phyloP scores from a whole-genome alignment of 345 rosid genomes.

The Kandelia obovata region DNA sequence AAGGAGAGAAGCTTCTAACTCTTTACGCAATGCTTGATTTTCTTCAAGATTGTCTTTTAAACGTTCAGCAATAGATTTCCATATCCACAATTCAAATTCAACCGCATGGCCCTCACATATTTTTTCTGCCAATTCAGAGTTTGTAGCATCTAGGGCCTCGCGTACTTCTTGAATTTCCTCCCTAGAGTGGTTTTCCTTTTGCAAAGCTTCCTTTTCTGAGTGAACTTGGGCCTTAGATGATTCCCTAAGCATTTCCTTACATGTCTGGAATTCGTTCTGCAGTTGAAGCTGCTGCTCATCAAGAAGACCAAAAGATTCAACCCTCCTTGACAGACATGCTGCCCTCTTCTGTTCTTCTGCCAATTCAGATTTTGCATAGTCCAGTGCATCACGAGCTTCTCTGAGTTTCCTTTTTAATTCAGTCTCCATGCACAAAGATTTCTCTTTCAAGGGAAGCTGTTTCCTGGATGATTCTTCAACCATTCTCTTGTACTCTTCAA shows the following conservation, averaged over 20 bases:
- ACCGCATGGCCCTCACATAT: background rate
- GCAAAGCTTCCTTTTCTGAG: background rate
- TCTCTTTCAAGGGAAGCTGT: background rate
- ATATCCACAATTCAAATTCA: conserved; percentile 6
- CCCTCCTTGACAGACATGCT: background rate
- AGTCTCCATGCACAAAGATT: background rate
- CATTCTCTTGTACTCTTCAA: background rate
- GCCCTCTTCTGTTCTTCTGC: background rate
- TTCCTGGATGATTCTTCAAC: background rate
- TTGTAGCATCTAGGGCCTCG: background rate
- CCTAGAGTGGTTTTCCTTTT: background rate
- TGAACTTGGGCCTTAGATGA: background rate
- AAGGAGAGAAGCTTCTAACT: conserved; percentile 4
- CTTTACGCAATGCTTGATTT: background rate
- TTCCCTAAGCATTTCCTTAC: background rate
- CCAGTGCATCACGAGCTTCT: conserved; percentile 4
- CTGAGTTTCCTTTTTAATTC: background rate
- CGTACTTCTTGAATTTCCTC: background rate
- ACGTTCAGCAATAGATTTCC: conserved; percentile 1
- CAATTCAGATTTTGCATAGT: background rate
- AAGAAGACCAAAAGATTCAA: background rate
- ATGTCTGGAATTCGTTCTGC: background rate
- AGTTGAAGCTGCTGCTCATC: background rate
- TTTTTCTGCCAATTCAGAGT: background rate
- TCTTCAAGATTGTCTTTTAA: background rate